These are phyloP conservation scores for Hyphodiscus hymeniophilus DNA, from an alignment of 495 filamentous ascomycete genomes.

Conservation along the genomic window DNA sequence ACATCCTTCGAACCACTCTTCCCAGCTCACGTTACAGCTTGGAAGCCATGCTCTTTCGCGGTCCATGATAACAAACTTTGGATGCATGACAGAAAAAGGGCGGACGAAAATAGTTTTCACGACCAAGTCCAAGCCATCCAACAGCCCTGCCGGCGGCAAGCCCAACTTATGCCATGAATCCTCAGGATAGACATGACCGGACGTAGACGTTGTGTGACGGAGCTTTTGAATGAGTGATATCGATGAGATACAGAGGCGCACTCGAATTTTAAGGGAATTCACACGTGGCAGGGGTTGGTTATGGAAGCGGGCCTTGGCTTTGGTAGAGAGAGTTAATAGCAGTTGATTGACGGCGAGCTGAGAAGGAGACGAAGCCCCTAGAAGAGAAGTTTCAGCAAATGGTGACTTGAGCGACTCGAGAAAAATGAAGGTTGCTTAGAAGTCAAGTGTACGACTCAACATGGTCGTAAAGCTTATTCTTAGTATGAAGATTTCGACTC, in stretches of 20 bases:
- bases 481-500: no score
- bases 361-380: slow-evolving; percentile 33
- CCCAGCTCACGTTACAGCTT: slow-evolving; percentile 71
- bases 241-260: slow-evolving; percentile 61
- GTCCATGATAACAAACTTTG: slow-evolving; percentile 68
- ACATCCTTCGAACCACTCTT: slow-evolving; percentile 66
- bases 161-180: slow-evolving; percentile 49
- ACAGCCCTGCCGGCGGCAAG: slow-evolving; percentile 41
- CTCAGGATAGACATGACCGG: slow-evolving; percentile 49
- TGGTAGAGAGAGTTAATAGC: slow-evolving; percentile 14
- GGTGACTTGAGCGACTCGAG: no score
- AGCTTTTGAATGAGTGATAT: slow-evolving; percentile 58
- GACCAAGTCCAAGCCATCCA: slow-evolving; percentile 50
- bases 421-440: no score
- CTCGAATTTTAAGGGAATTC: slow-evolving; percentile 35
- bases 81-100: slow-evolving; percentile 70
- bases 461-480: no score
- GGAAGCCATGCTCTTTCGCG: slow-evolving; percentile 50
- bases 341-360: slow-evolving; percentile 33
- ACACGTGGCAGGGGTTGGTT: no score
- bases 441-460: no score
- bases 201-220: slow-evolving; percentile 47
- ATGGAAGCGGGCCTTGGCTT: slow-evolving; percentile 3
- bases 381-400: no score
- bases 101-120: slow-evolving; percentile 65